Evolutionary conservation across 768 basidiomycete genomes (phyloP).

Genomic region (Boletus sp.): DNA sequence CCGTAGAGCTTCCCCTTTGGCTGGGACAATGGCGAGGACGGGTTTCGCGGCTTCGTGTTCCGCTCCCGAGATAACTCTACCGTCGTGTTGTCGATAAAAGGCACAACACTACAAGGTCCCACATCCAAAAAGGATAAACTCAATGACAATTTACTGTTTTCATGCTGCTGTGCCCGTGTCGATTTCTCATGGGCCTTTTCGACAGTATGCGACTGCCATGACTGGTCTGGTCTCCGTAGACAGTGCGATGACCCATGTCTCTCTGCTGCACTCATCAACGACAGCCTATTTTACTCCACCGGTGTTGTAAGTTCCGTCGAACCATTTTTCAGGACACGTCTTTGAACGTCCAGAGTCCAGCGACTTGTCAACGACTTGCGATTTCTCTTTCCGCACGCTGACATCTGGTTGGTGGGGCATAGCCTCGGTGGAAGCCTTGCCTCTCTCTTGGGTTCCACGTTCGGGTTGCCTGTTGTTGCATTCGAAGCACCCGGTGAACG

Average conservation of each 20-base stretch:
- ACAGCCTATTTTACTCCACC: conserved; percentile 88
- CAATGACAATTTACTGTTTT: conserved; percentile 86
- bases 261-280: conserved; percentile 76
- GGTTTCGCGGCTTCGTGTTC: conserved; percentile 91
- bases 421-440: conserved; percentile 65
- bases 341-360: conserved; percentile 27
- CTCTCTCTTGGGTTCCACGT: conserved; percentile 59
- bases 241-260: conserved; percentile 81
- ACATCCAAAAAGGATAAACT: conserved; percentile 91
- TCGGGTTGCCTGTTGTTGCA: conserved; percentile 61
- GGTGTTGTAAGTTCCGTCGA: conserved; percentile 61
- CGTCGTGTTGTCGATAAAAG: conserved; percentile 85
- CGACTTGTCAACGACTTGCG: conserved; percentile 57
- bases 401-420: conserved; percentile 61
- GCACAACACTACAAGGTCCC: conserved; percentile 79
- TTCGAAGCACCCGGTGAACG: conserved; percentile 67
- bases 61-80: conserved; percentile 74
- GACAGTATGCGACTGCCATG: conserved; percentile 86
- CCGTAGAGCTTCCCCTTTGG: conserved; percentile 75
- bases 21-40: conserved; percentile 64
- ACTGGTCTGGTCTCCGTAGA: conserved; percentile 45
- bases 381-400: conserved; percentile 52
- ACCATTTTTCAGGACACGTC: background rate
- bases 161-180: conserved; percentile 92
- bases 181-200: conserved; percentile 83